Base-by-base conservation (phyloP, 371 early-diverging fungal species). In the Choanephora cucurbitarum region DNA sequence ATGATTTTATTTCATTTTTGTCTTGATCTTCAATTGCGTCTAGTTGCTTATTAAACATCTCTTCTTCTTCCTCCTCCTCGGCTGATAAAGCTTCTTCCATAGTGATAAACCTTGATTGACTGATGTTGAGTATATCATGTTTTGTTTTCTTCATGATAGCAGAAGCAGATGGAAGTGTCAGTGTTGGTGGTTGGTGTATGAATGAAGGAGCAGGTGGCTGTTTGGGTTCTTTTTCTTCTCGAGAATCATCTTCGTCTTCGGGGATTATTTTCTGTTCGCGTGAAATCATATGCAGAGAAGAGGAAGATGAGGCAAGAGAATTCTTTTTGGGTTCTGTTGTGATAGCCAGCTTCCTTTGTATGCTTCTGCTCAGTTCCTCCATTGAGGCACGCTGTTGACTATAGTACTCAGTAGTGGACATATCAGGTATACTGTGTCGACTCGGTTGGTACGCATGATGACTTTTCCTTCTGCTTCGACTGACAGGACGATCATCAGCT, bases 1-100 rank as follows among this genome's bases (percentile, higher is more conserved):
- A 42, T 0, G 60, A 59, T 28, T 53, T 45, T 15, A 59, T 53
- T 37, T 59, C 60, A 21, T 53, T 47, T 41, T 42, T 59, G 1
- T 46, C 41, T 42, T 58, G 46, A 8, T 58, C 52, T 5, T 45
- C 46, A 34, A 10, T 33, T 17, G 55, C 14, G n/a, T 34, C 33
- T 23, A 46, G 4, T 4, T 52, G 41, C 5, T 42, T 10, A 2
- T 53, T 49, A 4, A 46, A 46, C 6, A 48, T 24, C 14, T 39
- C 18, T 14, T 41, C 39, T 19, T 52, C 10, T 33, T 59, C 48
- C 19, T 59, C 48, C 19, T 52, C 49, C 14, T 37, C 37, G 37
- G 14, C 14, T 13, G 37, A 37, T 9, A 48, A 48, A n/a, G 32
- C 10, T 8, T 48, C 49, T 48, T 59, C 60, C 60, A 59, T 59